Base-by-base conservation (phyloP, 306 rosid genomes). In the Vigna nakashimae region DNA sequence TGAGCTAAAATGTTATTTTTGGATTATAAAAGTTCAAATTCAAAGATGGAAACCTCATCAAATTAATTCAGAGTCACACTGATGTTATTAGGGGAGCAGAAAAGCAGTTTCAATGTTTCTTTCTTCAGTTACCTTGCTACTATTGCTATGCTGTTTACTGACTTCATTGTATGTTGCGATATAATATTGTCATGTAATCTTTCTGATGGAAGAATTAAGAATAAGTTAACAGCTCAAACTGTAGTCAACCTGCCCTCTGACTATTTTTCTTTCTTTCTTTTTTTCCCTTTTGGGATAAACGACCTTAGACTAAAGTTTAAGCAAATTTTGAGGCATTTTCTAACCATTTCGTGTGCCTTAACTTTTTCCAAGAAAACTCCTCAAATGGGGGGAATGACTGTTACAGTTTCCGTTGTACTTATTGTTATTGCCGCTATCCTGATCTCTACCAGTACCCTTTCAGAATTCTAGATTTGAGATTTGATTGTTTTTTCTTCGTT, bases 321-420 rank as follows among this genome's bases (percentile, higher is more conserved):
- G 66, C 36, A 69, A 66, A 57, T 7, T 52, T 30, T 30, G 73
- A 50, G 64, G 48, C 73, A 38, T 73, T 73, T 50, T 43, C 40
- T 57, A 58, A 49, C 60, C 46, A 36, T 10, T 56, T 53, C 15
- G 4, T 67, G 17, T 66, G 46, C 63, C 26, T 58, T 65, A 45
- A 38, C 16, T 26, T 78, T 28, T 18, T 11, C 3, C 60, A 7
- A 51, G 53, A 53, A 17, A 7, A 52, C 32, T 30, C 16, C 64
- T 15, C 51, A 3, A 22, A 13, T 59, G 42, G 18, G 4, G 4
- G 2, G 32, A 24, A 11, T 11, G 64, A 7, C 3, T 15, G 66
- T 60, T 13, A 30, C 65, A 28, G 65, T 59, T 59, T 59, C 42
- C 18, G 3, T 13, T 14, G 5, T 59, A 28, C 18, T 2, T 34